phyloP scores from a whole-genome alignment of 2,329 filamentous ascomycete species.

The Aureobasidium subglaciale region DNA sequence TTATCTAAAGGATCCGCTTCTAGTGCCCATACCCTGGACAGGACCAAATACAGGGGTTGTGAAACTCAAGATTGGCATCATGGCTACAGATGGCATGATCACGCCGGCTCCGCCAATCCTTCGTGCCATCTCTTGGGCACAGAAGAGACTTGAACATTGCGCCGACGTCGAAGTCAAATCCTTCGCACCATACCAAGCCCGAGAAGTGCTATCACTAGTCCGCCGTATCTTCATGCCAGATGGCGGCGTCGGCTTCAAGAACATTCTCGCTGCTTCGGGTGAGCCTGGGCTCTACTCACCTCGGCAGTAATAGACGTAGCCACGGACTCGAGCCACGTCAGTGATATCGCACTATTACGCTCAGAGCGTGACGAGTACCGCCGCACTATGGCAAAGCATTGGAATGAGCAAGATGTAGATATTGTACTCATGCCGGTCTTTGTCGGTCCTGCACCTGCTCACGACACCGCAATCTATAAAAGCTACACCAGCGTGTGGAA shows the following conservation, averaged over 20 bases:
- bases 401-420: background rate
- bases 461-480: background rate
- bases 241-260: background rate
- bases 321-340: background rate
- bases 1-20: constrained; percentile 52
- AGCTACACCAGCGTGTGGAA: background rate
- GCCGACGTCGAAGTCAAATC: background rate
- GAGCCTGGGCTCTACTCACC: background rate
- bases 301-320: background rate
- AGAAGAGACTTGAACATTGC: background rate
- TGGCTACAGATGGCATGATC: constrained; percentile 60
- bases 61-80: constrained; percentile 51
- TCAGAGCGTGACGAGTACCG: background rate
- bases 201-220: background rate
- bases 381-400: background rate
- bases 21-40: constrained; percentile 52
- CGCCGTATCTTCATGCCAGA: background rate
- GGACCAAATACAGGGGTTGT: constrained; percentile 20
- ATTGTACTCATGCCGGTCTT: background rate
- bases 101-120: constrained; percentile 58
- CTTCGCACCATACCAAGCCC: background rate
- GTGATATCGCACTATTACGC: background rate
- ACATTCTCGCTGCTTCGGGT: background rate
- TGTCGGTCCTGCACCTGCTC: background rate
- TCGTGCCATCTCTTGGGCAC: constrained; percentile 41